Evolutionary conservation across 768 basidiomycete species (phyloP).

Genomic region (Suillus spraguei): DNA sequence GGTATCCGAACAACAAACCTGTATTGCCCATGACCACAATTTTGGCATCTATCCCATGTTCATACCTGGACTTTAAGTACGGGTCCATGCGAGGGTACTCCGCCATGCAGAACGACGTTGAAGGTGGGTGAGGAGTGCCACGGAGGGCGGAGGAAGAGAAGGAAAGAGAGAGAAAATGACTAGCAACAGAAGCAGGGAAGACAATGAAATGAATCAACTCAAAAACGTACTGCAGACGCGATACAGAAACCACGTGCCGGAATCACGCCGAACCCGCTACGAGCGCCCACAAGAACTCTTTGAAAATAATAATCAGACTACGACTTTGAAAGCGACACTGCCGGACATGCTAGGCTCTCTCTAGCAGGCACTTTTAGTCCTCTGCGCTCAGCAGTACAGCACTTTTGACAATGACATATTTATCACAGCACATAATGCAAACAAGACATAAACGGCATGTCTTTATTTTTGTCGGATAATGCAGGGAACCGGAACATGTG

Average conservation of each 20-base stretch:
- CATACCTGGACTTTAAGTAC: constrained; percentile 68
- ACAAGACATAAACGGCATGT: constrained; percentile 36
- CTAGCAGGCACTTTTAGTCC: background rate
- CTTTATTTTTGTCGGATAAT: constrained; percentile 36
- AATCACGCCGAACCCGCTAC: constrained; percentile 14
- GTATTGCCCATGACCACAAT: constrained; percentile 93
- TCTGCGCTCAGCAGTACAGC: background rate
- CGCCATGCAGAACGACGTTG: constrained; percentile 46
- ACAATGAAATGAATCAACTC: constrained; percentile 30
- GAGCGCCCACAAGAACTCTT: constrained; percentile 8
- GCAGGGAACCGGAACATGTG: constrained; percentile 33
- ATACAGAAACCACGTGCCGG: constrained; percentile 34
- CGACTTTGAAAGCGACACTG: background rate
- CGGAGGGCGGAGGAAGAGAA: constrained; percentile 42
- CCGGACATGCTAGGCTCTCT: background rate
- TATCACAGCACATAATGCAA: constrained; percentile 11
- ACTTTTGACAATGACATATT: background rate
- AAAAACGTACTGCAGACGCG: constrained; percentile 33
- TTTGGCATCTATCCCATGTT: constrained; percentile 90
- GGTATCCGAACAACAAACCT: constrained; percentile 38
- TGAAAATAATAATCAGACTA: background rate
- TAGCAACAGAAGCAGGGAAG: constrained; percentile 35
- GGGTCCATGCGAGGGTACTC: constrained; percentile 65
- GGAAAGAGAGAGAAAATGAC: constrained; percentile 21
- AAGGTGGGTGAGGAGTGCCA: constrained; percentile 38